Conservation (phyloP, 331 rosid genomes). For the Pyrus hybrid region DNA sequence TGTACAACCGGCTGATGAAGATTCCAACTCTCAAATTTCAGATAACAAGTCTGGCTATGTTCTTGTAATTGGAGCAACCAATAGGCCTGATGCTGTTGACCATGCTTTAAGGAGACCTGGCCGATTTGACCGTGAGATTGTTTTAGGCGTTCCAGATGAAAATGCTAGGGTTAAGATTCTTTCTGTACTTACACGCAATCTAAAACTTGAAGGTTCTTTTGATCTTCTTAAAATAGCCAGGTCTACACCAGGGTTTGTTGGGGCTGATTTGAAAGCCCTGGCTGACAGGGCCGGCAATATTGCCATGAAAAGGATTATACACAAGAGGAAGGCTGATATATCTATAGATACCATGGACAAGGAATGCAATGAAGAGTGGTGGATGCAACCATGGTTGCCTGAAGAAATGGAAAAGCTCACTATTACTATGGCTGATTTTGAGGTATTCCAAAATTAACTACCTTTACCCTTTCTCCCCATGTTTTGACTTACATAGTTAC, state of each 20-base stretch:
- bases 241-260: constrained; percentile 83
- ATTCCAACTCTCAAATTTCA: constrained; percentile 25
- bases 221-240: constrained; percentile 69
- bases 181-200: constrained; percentile 42
- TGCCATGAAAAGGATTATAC: constrained; percentile 63
- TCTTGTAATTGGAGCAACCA: constrained; percentile 92
- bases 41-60: constrained; percentile 47
- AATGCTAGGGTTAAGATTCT: constrained; percentile 65
- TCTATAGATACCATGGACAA: constrained; percentile 23
- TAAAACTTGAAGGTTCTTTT: constrained; percentile 61
- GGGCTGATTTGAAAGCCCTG: constrained; percentile 72
- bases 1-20: constrained; percentile 22
- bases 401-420: constrained; percentile 63
- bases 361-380: constrained; percentile 44
- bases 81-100: constrained; percentile 89
- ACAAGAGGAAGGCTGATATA: constrained; percentile 35
- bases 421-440: constrained; percentile 77
- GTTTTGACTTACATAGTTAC: not conserved
- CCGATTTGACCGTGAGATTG: constrained; percentile 71
- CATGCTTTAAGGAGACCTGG: constrained; percentile 89
- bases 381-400: constrained; percentile 51
- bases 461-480: not conserved
- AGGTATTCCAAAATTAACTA: constrained; percentile 38
- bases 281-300: constrained; percentile 72
- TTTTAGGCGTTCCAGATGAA: constrained; percentile 76